Base-by-base conservation (phyloP, 345 rosid genomes). In the Gossypium sturtianum region DNA sequence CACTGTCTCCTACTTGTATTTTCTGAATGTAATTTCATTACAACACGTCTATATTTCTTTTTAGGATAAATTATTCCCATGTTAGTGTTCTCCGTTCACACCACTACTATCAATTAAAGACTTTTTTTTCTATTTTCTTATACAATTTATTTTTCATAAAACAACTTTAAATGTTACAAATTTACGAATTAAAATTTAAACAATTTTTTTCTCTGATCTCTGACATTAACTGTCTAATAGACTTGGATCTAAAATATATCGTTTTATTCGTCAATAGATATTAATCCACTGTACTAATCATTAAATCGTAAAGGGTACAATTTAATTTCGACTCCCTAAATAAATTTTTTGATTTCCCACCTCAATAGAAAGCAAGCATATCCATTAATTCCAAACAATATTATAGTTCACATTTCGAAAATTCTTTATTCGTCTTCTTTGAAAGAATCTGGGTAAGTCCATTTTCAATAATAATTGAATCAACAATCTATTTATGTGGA, bases 131-230 rank as follows among this genome's bases (percentile, higher is more conserved):
- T 3, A 29, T 3, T 29, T 29, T 29, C 0, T 4, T 34, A 34
- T 34, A 4, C 0, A 4, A 3, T 29, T 29, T 29, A 25, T 34
- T 29, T 34, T 34, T 34, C 0, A 0, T 34, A 0, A 34, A 34
- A 34, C 0, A 34, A 34, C 0, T 4, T 34, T 4, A 5, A 34
- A 34, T 0, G 0, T 34, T 34, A 34, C 0, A 34, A 34, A 34
- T 34, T 34, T 34, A 34, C 0, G 1, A 34, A 34, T 5, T 1
- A 5, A 34, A 29, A 34, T 5, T 0, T 4, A 34, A 5, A 34
- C 0, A 0, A 0, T 34, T 34, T 34, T 34, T 0, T 34, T 34
- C 1, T 1, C 0, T 0, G 1, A 5, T 5, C 0, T 34, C 7
- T 5, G 1, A 34, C 0, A 6, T 34, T 5, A 5, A 34, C 0